Evolutionary conservation across 352 stramenopile genomes (phyloP).

Genomic region (Halophytophthora polymorphica): DNA sequence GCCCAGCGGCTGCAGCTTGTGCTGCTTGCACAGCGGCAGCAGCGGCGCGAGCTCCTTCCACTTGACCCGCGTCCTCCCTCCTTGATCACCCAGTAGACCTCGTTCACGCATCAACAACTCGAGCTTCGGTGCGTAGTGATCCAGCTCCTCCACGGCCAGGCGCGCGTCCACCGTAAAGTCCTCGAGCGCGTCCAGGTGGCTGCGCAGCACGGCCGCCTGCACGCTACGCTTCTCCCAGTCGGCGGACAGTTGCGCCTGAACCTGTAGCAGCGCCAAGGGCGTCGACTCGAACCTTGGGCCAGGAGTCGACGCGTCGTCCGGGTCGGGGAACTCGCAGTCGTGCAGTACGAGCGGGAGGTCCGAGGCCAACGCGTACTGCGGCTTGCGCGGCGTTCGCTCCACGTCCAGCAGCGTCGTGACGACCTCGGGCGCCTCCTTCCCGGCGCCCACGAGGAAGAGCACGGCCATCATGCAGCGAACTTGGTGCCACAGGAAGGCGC

Average conservation of each 20-base stretch:
- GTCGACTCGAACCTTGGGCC: constrained; percentile 67
- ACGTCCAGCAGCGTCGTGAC: constrained; percentile 93
- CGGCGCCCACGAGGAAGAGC: constrained; percentile 94
- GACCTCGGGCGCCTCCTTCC: constrained; percentile 88
- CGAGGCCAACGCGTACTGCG: constrained; percentile 94
- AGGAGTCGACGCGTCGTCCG: constrained; percentile 8
- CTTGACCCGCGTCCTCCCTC: constrained; percentile 12
- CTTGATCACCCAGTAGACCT: constrained; percentile 34
- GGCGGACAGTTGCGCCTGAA: constrained; percentile 73
- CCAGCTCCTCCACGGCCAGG: constrained; percentile 55
- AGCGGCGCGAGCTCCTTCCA: constrained; percentile 64
- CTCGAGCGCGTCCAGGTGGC: constrained; percentile 63
- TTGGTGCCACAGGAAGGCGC: constrained; percentile 99
- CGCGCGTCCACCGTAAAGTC: constrained; percentile 37
- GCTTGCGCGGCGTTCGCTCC: constrained; percentile 72
- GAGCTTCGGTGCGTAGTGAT: constrained; percentile 70
- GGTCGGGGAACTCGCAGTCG: constrained; percentile 92
- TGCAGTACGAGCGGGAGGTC: constrained; percentile 97
- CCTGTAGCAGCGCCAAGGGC: constrained; percentile 68
- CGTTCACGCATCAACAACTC: constrained; percentile 74
- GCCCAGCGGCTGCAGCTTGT: constrained; percentile 59
- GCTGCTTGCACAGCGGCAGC: constrained; percentile 50
- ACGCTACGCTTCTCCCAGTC: constrained; percentile 85
- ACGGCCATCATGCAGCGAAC: constrained; percentile 98
- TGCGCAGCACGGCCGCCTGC: constrained; percentile 69